Base-by-base conservation (phyloP, 257 asterid species). In the Phtheirospermum japonicum region DNA sequence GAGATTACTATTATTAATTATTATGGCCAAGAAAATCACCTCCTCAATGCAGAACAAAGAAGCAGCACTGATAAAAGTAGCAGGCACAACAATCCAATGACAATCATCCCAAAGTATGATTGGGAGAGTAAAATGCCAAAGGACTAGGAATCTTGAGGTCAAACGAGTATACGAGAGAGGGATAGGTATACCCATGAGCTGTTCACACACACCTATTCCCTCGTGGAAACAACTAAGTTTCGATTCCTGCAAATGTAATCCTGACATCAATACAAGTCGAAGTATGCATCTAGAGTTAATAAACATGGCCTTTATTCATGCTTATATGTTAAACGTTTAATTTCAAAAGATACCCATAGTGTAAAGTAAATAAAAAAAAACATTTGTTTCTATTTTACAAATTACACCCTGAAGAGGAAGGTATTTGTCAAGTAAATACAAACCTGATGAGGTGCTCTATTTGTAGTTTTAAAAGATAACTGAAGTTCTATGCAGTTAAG, bases 101-200 rank as follows among this genome's bases (percentile, higher is more conserved):
- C 99, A 92, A 30, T 89, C 99, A 45, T 92, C 97, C 99, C 99
- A 92, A 19, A 92, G 95, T 61, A 92, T 86, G 65, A 92, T 60
- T 1, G 99, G 99, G 63, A 92, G 99, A 40, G 97, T 86, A 0
- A 89, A 83, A 80, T 92, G 99, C 99, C 99, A 92, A n/a, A 92
- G 94, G 77, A 92, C 95, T 63, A 92, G 75, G 57, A 92, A 86
- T 72, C 99, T 85, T 30, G 99, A 92, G 9, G 99, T 92, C 78
- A 92, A 69, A 30, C 95, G 77, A n/a, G 99, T 92, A 79, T 92
- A 92, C 2, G 99, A 83, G 20, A 92, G 89, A 13, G 99, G 99
- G 61, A 92, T 83, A 34, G 99, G 99, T 53, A 81, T 87, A 39
- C 96, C 85, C 57, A 87, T 60, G 32, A 92, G 87, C 81, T 92